Conservation (phyloP, 495 filamentous ascomycete species). For the Tuber indicum region DNA sequence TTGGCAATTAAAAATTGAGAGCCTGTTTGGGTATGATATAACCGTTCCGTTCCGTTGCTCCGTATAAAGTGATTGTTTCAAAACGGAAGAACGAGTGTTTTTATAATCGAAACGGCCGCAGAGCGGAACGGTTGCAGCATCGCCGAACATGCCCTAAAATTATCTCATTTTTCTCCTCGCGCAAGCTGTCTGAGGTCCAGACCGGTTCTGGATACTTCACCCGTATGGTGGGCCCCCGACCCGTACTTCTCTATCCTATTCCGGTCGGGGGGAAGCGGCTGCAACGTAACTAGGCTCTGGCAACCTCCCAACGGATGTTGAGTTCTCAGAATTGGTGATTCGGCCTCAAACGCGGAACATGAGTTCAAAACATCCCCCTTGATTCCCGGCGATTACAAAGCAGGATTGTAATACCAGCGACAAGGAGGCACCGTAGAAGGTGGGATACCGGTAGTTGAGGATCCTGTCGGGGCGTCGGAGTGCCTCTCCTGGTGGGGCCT, state of each 20-base stretch:
- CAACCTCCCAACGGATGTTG: background rate
- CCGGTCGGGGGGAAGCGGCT: background rate
- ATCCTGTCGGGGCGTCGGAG: too few species aligned
- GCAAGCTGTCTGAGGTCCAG: background rate
- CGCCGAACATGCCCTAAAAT: too few species aligned
- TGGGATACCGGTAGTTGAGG: too few species aligned
- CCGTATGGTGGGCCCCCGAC: background rate
- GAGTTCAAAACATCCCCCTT: background rate
- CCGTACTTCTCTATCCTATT: background rate
- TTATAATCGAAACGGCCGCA: too few species aligned
- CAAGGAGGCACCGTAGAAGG: background rate
- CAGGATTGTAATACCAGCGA: background rate
- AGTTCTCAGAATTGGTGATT: background rate
- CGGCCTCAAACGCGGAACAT: background rate
- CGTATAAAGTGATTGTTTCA: too few species aligned
- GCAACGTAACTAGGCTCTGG: too few species aligned
- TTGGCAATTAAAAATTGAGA: background rate
- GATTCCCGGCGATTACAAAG: background rate
- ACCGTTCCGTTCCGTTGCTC: too few species aligned
- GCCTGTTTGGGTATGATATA: too few species aligned
- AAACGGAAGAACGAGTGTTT: too few species aligned
- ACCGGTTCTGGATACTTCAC: background rate
- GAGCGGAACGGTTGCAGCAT: too few species aligned
- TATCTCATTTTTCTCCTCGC: background rate
- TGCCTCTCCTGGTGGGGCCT: background rate